Conservation (phyloP, 2,329 filamentous ascomycete species). For the Scedosporium apiospermum region DNA sequence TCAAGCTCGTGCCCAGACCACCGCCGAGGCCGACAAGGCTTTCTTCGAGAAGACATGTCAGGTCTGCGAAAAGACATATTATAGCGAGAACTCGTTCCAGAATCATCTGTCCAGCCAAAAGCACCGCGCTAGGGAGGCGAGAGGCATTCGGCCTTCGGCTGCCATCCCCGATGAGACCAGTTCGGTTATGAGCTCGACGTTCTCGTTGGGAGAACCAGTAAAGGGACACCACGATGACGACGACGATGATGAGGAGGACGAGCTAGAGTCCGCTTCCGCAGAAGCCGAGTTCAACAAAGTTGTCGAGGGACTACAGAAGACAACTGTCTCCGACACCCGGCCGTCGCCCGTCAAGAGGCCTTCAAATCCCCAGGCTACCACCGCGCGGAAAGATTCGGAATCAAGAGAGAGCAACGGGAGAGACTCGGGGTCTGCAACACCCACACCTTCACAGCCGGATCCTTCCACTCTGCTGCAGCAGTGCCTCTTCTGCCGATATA, state of each 20-base stretch:
- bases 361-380: constrained; percentile 37
- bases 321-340: constrained; percentile 50
- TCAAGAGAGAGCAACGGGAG: constrained; percentile 22
- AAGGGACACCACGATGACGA: constrained; percentile 23
- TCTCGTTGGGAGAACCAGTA: constrained; percentile 78
- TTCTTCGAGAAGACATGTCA: constrained; percentile 78
- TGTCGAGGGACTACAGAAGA: constrained; percentile 65
- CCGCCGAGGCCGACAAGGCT: constrained; percentile 77
- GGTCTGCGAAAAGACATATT: constrained; percentile 85
- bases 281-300: constrained; percentile 71
- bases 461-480: constrained; percentile 35
- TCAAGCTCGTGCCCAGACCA: constrained; percentile 76
- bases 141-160: constrained; percentile 17
- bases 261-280: constrained; percentile 13
- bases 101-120: constrained; percentile 90
- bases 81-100: constrained; percentile 88
- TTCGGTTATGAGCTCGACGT: constrained; percentile 83
- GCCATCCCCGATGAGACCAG: constrained; percentile 64
- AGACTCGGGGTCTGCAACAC: constrained; percentile 32
- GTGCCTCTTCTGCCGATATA: constrained; percentile 89
- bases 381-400: constrained; percentile 32
- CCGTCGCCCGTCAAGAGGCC: constrained; percentile 45
- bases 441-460: constrained; percentile 17
- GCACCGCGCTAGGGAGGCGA: constrained; percentile 46
- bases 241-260: constrained; percentile 51